Conservation (phyloP, 2,329 filamentous ascomycete genomes). For the Rosellinia necatrix region DNA sequence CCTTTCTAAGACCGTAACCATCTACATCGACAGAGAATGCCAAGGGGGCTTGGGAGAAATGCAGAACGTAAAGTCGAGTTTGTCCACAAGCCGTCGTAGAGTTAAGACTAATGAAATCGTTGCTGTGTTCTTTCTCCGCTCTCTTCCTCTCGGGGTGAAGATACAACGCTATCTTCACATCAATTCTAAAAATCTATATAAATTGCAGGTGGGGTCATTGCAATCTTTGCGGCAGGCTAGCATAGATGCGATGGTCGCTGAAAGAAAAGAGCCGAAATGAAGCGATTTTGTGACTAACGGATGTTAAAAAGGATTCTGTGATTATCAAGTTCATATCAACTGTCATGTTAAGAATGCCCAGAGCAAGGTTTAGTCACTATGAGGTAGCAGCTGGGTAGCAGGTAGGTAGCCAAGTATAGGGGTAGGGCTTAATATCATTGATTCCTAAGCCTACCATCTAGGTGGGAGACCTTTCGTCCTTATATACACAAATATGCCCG, state of each 20-base stretch:
- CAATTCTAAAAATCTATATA: not conserved
- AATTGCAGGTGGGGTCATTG: not conserved
- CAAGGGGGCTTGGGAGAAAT: not conserved
- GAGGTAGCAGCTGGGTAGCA: too few species aligned
- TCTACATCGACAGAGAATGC: not conserved
- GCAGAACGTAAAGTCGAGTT: not conserved
- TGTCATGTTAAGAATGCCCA: too few species aligned
- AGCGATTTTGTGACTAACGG: too few species aligned
- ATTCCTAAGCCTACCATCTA: too few species aligned
- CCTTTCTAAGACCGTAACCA: not conserved
- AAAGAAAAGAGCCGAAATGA: not conserved
- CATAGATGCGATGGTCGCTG: not conserved
- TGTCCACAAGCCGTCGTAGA: not conserved
- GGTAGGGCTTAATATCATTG: too few species aligned
- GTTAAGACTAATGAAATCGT: not conserved
- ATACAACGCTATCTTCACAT: not conserved
- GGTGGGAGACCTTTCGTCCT: too few species aligned
- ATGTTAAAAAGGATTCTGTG: not conserved
- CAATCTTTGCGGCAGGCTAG: not conserved
- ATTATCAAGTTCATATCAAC: not conserved
- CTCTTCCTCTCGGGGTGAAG: not conserved
- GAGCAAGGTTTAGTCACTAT: too few species aligned
- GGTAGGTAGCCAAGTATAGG: too few species aligned
- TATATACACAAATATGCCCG: too few species aligned
- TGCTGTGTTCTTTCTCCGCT: not conserved